These are phyloP conservation scores for Silene uniflora DNA, from an alignment of 148 eudicot genomes.

Conservation along the genomic window DNA sequence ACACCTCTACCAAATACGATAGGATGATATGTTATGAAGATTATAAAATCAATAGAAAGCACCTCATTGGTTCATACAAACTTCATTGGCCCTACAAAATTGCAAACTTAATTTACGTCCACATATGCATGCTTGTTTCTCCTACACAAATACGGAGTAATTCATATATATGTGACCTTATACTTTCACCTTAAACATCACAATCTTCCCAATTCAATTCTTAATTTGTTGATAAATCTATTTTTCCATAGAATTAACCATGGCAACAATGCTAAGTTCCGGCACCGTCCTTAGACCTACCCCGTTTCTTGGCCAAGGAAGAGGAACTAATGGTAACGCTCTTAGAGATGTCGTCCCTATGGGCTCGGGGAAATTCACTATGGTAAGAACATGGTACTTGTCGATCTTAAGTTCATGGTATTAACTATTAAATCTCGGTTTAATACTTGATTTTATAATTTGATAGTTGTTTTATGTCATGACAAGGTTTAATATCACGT, in stretches of 20 bases:
- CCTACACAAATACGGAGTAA: slow-evolving; percentile 20
- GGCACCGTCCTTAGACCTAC: slow-evolving; percentile 59
- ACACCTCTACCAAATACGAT: slow-evolving; percentile 40
- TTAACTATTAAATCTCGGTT: neutral
- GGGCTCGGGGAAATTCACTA: slow-evolving; percentile 58
- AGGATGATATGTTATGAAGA: slow-evolving; percentile 52
- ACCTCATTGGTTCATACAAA: slow-evolving; percentile 52
- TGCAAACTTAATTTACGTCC: slow-evolving; percentile 30
- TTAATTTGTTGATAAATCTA: neutral
- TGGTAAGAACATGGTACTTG: slow-evolving; percentile 38
- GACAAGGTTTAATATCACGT: too few relatives aligned
- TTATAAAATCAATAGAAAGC: slow-evolving; percentile 44
- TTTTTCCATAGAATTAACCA: slow-evolving; percentile 2
- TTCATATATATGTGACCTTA: slow-evolving; percentile 11
- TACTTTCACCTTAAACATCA: slow-evolving; percentile 15
- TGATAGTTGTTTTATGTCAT: too few relatives aligned
- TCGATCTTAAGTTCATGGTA: neutral
- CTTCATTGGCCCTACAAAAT: slow-evolving; percentile 32
- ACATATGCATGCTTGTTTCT: slow-evolving; percentile 27
- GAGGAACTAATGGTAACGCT: slow-evolving; percentile 45
- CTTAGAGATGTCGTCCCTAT: slow-evolving; percentile 65
- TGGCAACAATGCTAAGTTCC: slow-evolving; percentile 62
- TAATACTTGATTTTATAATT: neutral
- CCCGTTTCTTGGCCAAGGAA: slow-evolving; percentile 74
- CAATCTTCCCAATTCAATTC: neutral